Evolutionary conservation across 192 early-diverging fungal species (phyloP).

Genomic region (Coemansia sp.): DNA sequence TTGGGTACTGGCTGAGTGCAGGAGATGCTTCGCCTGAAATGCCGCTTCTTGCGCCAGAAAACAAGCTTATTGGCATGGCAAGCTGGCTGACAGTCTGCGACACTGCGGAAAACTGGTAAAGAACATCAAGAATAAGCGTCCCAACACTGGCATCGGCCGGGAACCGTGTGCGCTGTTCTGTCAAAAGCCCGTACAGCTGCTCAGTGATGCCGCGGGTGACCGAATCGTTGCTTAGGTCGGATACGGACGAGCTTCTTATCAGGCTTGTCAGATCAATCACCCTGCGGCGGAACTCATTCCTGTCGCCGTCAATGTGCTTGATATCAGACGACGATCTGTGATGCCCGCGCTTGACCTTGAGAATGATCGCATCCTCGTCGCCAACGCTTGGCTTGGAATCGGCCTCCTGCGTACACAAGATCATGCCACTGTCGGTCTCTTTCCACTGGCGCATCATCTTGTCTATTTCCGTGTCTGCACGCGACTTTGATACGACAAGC

Average conservation of each 20-base stretch:
- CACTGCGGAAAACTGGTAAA: conserved; percentile 54
- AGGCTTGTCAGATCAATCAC: conserved; percentile 42
- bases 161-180: conserved; percentile 52
- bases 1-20: conserved; percentile 51
- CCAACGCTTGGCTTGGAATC: conserved; percentile 39
- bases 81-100: conserved; percentile 55
- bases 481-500: conserved; percentile 51
- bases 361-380: conserved; percentile 53
- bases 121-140: conserved; percentile 50
- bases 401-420: conserved; percentile 40
- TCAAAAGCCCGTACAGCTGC: conserved; percentile 52
- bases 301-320: conserved; percentile 40
- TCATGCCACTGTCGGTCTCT: conserved; percentile 34
- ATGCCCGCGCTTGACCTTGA: conserved; percentile 56
- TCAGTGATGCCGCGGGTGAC: conserved; percentile 43
- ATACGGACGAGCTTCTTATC: conserved; percentile 47
- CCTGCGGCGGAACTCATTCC: conserved; percentile 49
- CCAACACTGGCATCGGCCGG: conserved; percentile 42
- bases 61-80: conserved; percentile 20
- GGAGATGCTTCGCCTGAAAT: conserved; percentile 52
- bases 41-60: conserved; percentile 22
- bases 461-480: conserved; percentile 52
- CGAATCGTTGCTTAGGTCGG: conserved; percentile 47
- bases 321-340: conserved; percentile 49
- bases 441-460: conserved; percentile 52